A percentile compares a stretch with the other conserved stretches of the same genome.
These are phyloP conservation scores for Cryphonectria parasitica DNA, from an alignment of 2,329 filamentous ascomycete genomes.

Conservation along the genomic window DNA sequence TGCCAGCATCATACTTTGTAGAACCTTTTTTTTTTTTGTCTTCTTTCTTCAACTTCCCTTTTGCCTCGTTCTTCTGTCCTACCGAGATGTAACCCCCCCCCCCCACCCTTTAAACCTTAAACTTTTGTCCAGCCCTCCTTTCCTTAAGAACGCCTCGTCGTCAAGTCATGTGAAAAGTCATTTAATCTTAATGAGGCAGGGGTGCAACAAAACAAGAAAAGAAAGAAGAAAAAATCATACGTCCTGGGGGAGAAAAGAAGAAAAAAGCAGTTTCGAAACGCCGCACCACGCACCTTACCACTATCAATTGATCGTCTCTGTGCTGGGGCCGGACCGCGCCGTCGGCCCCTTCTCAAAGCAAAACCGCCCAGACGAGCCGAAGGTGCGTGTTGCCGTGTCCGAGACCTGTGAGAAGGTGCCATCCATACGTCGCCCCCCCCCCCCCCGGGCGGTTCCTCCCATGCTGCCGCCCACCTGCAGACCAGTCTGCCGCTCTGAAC, in stretches of 20 bases:
- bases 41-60: background rate
- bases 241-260: background rate
- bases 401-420: background rate
- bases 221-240: background rate
- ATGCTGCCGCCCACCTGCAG: background rate
- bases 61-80: background rate
- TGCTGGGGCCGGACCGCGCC: constrained; percentile 3
- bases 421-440: background rate
- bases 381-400: background rate
- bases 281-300: background rate
- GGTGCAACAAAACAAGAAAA: background rate
- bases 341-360: constrained; percentile 10
- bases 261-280: background rate
- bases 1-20: background rate
- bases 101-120: too few species aligned
- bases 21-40: background rate
- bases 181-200: background rate
- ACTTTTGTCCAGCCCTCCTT: background rate
- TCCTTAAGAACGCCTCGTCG: background rate
- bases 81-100: background rate
- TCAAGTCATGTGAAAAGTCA: background rate
- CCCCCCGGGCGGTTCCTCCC: too few species aligned
- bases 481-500: background rate
- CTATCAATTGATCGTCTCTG: background rate
- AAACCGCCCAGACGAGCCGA: constrained; percentile 9